A percentile compares a stretch with the other conserved stretches of the same genome.
Evolutionary conservation across 768 basidiomycete genomes (phyloP).

Genomic region (Lactarius sanguifluus): DNA sequence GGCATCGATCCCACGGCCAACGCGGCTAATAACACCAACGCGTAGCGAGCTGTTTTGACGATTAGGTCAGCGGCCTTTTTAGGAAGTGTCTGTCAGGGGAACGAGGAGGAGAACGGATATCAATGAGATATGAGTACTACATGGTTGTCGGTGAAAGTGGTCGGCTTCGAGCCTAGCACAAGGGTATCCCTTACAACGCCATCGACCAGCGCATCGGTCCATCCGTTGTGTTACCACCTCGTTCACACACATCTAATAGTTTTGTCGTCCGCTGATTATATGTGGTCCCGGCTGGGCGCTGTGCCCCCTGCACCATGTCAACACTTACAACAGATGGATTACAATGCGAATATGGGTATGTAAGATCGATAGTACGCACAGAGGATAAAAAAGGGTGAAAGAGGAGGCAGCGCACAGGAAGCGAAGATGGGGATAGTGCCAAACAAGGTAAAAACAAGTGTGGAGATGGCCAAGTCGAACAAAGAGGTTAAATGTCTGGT

Average conservation of each 20-base stretch:
- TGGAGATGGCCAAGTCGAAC: background rate
- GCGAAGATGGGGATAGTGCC: constrained; percentile 12
- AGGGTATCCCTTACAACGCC: background rate
- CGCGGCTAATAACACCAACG: background rate
- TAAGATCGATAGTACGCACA: constrained; percentile 16
- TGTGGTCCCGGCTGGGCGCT: constrained; percentile 13
- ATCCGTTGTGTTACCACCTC: background rate
- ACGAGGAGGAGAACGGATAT: no score
- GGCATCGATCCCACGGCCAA: background rate
- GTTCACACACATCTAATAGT: constrained; percentile 19
- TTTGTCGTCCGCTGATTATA: constrained; percentile 20
- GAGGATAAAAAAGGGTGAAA: background rate
- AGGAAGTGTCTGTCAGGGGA: no score
- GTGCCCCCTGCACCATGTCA: constrained; percentile 9
- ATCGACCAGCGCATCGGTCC: background rate
- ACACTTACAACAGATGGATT: constrained; percentile 26
- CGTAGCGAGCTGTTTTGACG: no score
- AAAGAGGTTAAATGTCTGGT: background rate
- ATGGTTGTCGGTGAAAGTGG: no score
- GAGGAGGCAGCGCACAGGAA: constrained; percentile 11
- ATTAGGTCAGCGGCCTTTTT: no score
- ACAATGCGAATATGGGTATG: constrained; percentile 23
- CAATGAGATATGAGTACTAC: no score
- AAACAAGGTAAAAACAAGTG: background rate
- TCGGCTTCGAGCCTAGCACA: no score